Percentiles rank a stretch among this genome's conserved stretches.
Evolutionary conservation across 225 moss, liverwort and hornwort genomes (phyloP).

Genomic region (Bryum argenteum): DNA sequence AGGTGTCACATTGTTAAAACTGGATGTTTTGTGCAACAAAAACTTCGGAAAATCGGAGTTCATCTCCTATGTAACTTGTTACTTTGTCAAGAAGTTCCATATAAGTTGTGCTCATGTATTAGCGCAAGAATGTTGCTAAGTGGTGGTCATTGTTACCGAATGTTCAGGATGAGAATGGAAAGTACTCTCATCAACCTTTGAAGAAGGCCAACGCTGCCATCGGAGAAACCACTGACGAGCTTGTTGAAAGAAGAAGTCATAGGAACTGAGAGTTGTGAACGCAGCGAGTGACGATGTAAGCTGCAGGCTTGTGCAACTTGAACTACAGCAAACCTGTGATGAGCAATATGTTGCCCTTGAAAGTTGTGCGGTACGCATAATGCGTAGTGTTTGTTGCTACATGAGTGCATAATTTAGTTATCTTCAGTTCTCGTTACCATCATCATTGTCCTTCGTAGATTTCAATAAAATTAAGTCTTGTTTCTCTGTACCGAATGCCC

Average conservation of each 20-base stretch:
- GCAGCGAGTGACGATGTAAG: slow-evolving; percentile 16
- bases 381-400: slow-evolving; percentile 26
- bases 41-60: not conserved
- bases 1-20: not conserved
- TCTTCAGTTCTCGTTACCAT: slow-evolving; percentile 12
- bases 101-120: not conserved
- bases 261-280: slow-evolving; percentile 12
- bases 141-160: slow-evolving; percentile 26
- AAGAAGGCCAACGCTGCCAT: slow-evolving; percentile 51
- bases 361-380: slow-evolving; percentile 6
- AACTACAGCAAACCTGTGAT: slow-evolving; percentile 7
- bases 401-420: not conserved
- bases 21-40: not conserved
- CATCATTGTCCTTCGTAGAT: not conserved
- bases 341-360: slow-evolving; percentile 9
- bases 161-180: slow-evolving; percentile 56
- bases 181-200: slow-evolving; percentile 56
- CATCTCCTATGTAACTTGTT: not conserved
- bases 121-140: slow-evolving; percentile 24
- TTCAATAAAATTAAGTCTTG: slow-evolving; percentile 10
- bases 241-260: slow-evolving; percentile 49
- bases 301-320: slow-evolving; percentile 11
- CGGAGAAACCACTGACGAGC: slow-evolving; percentile 59
- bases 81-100: not conserved
- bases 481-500: slow-evolving; percentile 8